phyloP scores from a whole-genome alignment of 371 early-diverging fungal species.

The Lichtheimia corymbifera region DNA sequence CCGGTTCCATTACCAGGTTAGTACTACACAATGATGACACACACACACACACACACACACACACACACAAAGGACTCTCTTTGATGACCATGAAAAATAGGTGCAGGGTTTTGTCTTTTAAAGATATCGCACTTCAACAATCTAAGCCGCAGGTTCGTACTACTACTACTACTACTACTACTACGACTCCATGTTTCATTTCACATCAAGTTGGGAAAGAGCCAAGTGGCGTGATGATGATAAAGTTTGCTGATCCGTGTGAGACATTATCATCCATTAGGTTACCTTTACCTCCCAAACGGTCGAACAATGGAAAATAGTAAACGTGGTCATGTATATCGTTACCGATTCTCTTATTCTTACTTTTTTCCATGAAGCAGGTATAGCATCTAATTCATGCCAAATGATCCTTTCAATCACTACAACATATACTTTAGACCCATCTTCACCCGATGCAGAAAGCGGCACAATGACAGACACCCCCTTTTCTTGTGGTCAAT shows the following conservation, averaged over 20 bases:
- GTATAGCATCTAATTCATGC: constrained; percentile 15
- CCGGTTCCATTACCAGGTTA: constrained; percentile 62
- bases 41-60: too few species aligned
- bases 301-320: constrained; percentile 44
- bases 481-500: neutral
- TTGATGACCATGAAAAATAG: neutral
- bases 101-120: neutral
- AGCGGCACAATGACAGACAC: neutral
- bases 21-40: too few species aligned
- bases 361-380: constrained; percentile 53
- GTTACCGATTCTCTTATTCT: constrained; percentile 55
- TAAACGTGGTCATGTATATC: constrained; percentile 59
- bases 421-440: neutral
- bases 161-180: neutral
- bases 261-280: neutral
- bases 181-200: neutral
- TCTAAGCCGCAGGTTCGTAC: neutral
- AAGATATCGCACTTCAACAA: neutral
- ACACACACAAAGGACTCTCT: neutral
- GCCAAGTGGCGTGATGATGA: neutral
- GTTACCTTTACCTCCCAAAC: neutral
- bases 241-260: neutral
- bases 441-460: neutral
- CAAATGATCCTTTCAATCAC: neutral
- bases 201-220: neutral